These are phyloP conservation scores for Penicillium psychrofluorescens DNA, from an alignment of 495 filamentous ascomycete genomes.

Conservation along the genomic window DNA sequence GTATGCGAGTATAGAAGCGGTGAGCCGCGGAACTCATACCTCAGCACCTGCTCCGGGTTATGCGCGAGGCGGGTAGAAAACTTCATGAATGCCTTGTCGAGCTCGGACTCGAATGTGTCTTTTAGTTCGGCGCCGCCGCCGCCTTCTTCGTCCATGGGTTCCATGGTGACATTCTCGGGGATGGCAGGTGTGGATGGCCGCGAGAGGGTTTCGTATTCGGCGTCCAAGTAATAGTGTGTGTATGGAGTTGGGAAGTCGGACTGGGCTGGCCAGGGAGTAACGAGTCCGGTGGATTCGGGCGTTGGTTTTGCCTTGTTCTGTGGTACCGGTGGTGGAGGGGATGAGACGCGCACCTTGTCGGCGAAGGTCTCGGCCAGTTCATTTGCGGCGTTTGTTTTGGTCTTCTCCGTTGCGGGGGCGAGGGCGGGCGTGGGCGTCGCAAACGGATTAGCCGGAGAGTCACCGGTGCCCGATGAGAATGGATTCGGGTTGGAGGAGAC, in stretches of 20 bases:
- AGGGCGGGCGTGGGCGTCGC: conserved; percentile 28
- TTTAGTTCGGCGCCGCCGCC: conserved; percentile 60
- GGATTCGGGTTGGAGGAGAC: conserved; percentile 49
- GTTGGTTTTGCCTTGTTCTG: conserved; percentile 19
- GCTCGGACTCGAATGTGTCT: conserved; percentile 71
- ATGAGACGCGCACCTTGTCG: conserved; percentile 49
- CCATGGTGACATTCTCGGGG: conserved; percentile 47
- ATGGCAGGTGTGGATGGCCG: conserved; percentile 34
- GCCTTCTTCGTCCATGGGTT: conserved; percentile 45
- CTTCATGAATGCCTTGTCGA: conserved; percentile 86
- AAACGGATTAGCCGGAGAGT: conserved; percentile 39
- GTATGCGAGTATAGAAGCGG: conserved; percentile 75
- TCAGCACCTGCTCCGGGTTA: conserved; percentile 89
- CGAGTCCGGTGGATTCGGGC: conserved; percentile 22
- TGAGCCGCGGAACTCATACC: conserved; percentile 78
- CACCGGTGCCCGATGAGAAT: conserved; percentile 36
- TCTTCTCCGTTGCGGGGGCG: conserved; percentile 24
- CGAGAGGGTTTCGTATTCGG: conserved; percentile 80
- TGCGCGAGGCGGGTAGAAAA: conserved; percentile 81
- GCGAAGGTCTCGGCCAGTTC: conserved; percentile 69
- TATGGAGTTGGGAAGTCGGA: conserved; percentile 61
- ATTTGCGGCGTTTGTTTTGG: conserved; percentile 14
- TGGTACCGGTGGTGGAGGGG: conserved; percentile 12
- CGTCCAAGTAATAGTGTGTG: conserved; percentile 76
- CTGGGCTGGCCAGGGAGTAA: conserved; percentile 66